These are phyloP conservation scores for Penicillium herquei DNA, from an alignment of 495 filamentous ascomycete species.

Conservation along the genomic window DNA sequence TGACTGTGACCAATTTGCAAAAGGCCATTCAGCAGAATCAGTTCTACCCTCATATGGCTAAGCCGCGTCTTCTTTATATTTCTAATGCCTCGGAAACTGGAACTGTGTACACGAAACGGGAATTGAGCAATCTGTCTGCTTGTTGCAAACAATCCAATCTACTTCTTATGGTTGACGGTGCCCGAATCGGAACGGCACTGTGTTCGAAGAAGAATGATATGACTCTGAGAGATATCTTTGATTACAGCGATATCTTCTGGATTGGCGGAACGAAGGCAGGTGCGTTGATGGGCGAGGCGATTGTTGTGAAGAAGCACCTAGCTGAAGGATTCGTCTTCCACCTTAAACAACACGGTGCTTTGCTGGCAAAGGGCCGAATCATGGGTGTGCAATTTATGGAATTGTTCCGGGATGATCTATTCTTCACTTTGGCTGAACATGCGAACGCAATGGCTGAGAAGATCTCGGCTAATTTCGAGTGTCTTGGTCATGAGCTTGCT, in stretches of 20 bases:
- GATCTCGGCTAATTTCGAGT: slow-evolving; percentile 30
- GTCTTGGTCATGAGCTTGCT: slow-evolving; percentile 27
- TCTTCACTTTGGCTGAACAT: slow-evolving; percentile 39
- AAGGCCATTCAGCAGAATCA: slow-evolving; percentile 35
- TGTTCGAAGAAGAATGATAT: slow-evolving; percentile 33
- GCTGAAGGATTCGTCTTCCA: slow-evolving; percentile 43
- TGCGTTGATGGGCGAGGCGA: slow-evolving; percentile 42
- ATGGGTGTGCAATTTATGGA: slow-evolving; percentile 45
- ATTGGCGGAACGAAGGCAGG: slow-evolving; percentile 47
- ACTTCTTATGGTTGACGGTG: slow-evolving; percentile 42
- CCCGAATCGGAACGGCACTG: slow-evolving; percentile 40
- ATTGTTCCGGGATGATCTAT: slow-evolving; percentile 38
- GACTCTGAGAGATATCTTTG: slow-evolving; percentile 36
- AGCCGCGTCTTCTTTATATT: slow-evolving; percentile 43
- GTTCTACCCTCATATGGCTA: slow-evolving; percentile 46
- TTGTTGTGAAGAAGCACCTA: slow-evolving; percentile 36
- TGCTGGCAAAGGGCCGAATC: slow-evolving; percentile 43
- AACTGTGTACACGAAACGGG: slow-evolving; percentile 38
- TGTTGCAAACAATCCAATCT: slow-evolving; percentile 34
- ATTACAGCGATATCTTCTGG: slow-evolving; percentile 45
- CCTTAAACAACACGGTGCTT: slow-evolving; percentile 44
- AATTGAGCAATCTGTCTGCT: slow-evolving; percentile 31
- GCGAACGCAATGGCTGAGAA: slow-evolving; percentile 40
- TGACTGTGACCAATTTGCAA: slow-evolving; percentile 37
- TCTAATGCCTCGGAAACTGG: slow-evolving; percentile 46